Conservation (phyloP, 129 eudicot genomes). For the Helianthus tuberosus region DNA sequence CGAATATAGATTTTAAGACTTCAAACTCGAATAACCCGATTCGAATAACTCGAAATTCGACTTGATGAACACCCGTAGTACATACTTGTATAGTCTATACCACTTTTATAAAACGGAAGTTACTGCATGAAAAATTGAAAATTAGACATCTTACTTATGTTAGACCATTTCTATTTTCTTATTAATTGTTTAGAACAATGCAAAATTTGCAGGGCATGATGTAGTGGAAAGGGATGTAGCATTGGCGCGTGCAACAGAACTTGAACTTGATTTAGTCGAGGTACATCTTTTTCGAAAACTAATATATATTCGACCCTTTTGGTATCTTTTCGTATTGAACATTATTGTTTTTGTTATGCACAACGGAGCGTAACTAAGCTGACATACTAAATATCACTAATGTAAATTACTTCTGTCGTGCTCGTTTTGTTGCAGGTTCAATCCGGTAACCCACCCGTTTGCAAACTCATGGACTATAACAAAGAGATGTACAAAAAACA, state of each 20-base stretch:
- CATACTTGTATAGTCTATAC: neutral
- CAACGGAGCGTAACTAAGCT: neutral
- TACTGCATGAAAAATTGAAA: neutral
- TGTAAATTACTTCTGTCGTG: neutral
- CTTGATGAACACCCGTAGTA: too few species aligned
- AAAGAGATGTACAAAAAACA: conserved; percentile 55
- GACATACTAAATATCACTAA: too few species aligned
- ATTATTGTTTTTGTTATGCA: neutral
- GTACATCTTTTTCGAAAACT: conserved; percentile 6
- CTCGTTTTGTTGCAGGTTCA: conserved; percentile 55
- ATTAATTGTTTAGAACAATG: conserved; percentile 2
- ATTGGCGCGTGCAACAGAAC: conserved; percentile 53
- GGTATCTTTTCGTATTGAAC: neutral
- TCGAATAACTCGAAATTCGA: too few species aligned
- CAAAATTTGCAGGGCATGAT: conserved; percentile 55
- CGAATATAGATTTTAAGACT: too few species aligned
- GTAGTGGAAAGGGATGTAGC: conserved; percentile 68
- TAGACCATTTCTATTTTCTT: neutral
- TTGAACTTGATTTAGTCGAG: conserved; percentile 51
- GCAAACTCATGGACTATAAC: conserved; percentile 77
- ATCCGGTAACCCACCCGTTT: conserved; percentile 71
- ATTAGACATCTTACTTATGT: neutral
- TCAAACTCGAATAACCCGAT: too few species aligned
- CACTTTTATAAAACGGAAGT: neutral
- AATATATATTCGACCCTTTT: neutral